A percentile compares a stretch with the other conserved stretches of the same genome.
Evolutionary conservation across 2,329 filamentous ascomycete species (phyloP).

Genomic region (Talaromyces sp.): DNA sequence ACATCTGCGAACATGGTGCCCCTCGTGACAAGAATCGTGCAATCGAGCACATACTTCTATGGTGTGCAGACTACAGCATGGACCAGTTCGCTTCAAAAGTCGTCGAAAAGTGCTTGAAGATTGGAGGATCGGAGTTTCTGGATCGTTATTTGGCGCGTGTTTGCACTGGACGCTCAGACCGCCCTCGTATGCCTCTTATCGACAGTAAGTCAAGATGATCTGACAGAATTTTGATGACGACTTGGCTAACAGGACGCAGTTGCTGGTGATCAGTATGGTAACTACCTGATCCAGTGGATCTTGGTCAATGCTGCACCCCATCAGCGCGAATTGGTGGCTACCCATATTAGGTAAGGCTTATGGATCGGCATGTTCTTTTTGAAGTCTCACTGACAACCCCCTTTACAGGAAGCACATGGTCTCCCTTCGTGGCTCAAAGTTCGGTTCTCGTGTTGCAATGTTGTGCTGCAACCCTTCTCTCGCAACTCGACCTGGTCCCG

Average conservation of each 20-base stretch:
- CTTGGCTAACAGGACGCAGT: conserved; percentile 46
- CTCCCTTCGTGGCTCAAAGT: conserved; percentile 95
- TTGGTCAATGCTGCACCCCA: conserved; percentile 81
- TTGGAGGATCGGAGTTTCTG: conserved; percentile 86
- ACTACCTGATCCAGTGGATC: conserved; percentile 97
- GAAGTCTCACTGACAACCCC: neutral
- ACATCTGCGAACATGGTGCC: conserved; percentile 95
- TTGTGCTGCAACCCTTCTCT: conserved; percentile 94
- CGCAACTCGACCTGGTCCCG: conserved; percentile 83
- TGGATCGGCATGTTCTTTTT: neutral
- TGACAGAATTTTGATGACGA: neutral
- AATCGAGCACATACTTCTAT: conserved; percentile 91
- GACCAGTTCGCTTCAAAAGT: conserved; percentile 99
- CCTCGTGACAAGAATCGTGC: conserved; percentile 88
- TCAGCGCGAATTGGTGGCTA: conserved; percentile 88
- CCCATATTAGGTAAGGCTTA: conserved; percentile 69
- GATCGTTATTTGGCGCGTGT: conserved; percentile 90
- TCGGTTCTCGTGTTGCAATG: conserved; percentile 97
- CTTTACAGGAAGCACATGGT: conserved; percentile 88
- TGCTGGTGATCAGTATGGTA: conserved; percentile 96
- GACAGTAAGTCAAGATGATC: conserved; percentile 61
- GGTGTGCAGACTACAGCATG: conserved; percentile 94
- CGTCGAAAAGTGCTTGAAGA: conserved; percentile 98
- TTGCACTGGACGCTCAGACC: conserved; percentile 84
- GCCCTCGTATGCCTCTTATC: conserved; percentile 93